Evolutionary conservation across 768 basidiomycete species (phyloP).

Genomic region (Tulasnella sp.): DNA sequence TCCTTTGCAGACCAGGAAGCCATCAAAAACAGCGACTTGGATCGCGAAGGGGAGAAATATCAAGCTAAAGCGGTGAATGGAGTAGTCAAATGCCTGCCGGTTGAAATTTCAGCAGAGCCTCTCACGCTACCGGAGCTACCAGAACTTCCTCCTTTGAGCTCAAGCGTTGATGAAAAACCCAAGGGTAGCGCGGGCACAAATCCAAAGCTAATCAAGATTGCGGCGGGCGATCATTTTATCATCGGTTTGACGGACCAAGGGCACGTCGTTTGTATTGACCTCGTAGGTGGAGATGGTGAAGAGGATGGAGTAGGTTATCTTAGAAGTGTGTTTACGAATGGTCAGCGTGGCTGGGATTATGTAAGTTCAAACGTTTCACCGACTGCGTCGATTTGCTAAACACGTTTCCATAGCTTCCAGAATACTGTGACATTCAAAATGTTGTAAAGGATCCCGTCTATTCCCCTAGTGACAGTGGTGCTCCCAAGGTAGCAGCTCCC

Average conservation of each 20-base stretch:
- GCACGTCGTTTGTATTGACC: constrained; percentile 54
- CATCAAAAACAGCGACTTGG: constrained; percentile 37
- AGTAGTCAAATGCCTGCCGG: constrained; percentile 48
- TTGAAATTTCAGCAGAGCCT: constrained; percentile 45
- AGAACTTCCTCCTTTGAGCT: constrained; percentile 38
- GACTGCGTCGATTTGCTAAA: background rate
- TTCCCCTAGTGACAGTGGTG: constrained; percentile 22
- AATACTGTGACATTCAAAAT: constrained; percentile 51
- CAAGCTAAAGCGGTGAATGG: too few relatives aligned
- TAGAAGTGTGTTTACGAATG: background rate
- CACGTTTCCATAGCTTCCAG: constrained; percentile 41
- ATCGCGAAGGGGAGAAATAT: too few relatives aligned
- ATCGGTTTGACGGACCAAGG: constrained; percentile 71
- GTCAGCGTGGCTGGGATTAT: constrained; percentile 54
- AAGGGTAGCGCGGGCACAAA: too few relatives aligned
- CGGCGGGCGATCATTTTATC: constrained; percentile 57
- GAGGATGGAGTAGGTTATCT: constrained; percentile 18
- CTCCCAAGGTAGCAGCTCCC: background rate
- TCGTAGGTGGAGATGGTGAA: constrained; percentile 29
- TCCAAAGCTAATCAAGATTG: constrained; percentile 58
- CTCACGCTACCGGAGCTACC: constrained; percentile 47
- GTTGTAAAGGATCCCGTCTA: constrained; percentile 38
- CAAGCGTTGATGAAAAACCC: constrained; percentile 24
- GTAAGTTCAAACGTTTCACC: constrained; percentile 32
- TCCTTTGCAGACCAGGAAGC: constrained; percentile 27